Base-by-base conservation (phyloP, 768 basidiomycete species). In the Lanmaoa rubissima region DNA sequence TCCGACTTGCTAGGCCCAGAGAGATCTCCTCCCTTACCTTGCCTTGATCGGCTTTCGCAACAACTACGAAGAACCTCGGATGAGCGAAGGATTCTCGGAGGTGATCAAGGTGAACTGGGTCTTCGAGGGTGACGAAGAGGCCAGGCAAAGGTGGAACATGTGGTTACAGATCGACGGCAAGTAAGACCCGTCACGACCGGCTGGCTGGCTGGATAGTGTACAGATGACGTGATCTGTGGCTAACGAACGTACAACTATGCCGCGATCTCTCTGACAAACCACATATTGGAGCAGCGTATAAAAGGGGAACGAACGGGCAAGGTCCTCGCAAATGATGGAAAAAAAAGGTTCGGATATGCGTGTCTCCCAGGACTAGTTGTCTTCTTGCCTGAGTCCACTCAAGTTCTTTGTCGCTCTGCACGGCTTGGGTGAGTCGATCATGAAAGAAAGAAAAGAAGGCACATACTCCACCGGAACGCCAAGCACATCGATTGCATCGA, bases 81-180 rank as follows among this genome's bases (percentile, higher is more conserved):
- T 74, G 13, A 70, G 73, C 0, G 95, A 97, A 70, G 95, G 93
- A 0, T 91, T 92, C 63, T 67, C 79, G 6, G 88, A 93, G 63
- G 79, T 97, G 44, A 84, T 80, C 64, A 81, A 77, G 43, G 82
- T 98, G 17, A 87, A 92, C 57, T 96, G 90, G 84, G 74, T 81
- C 19, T 94, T 93, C 55, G 79, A 87, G 47, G 94, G 94, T 1
- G 78, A 76, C 9, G 86, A 85, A 48, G 88, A 88, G 58, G 89
- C 92, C 62, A 78, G 75, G 54, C 77, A 65, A 54, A 73, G 78
- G 53, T 98, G 94, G 94, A 81, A 79, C 48, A 89, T 88, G 85
- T 94, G 92, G 91, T 77, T 92, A 64, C 88, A 92, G 65, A 79
- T 91, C 26, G 84, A 87, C 60, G 86, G 87, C 35, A 86, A 86